A percentile compares a stretch with the other conserved stretches of the same genome.
Conservation (phyloP, 2,329 filamentous ascomycete genomes). For the Penicillium olsonii region DNA sequence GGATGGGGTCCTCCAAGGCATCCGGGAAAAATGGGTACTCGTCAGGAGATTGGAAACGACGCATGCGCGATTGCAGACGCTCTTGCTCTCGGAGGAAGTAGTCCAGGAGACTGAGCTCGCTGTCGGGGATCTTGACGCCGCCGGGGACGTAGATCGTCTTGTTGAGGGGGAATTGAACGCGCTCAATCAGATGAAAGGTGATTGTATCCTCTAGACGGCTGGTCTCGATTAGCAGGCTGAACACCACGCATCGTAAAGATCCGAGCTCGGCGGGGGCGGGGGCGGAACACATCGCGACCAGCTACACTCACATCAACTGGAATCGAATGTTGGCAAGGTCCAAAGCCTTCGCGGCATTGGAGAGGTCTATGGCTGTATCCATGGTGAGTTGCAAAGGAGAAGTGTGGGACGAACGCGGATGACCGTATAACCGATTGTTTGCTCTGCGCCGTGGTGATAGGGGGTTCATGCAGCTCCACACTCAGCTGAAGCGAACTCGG, state of each 20-base stretch:
- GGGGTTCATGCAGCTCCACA: neutral
- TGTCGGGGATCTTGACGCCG: conserved; percentile 75
- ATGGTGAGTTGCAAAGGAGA: conserved; percentile 51
- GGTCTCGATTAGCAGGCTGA: conserved; percentile 12
- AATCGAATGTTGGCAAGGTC: conserved; percentile 91
- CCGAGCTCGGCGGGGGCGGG: conserved; percentile 13
- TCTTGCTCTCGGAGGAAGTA: conserved; percentile 93
- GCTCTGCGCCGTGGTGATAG: neutral
- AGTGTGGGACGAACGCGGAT: too few relatives aligned
- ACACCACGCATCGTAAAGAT: neutral
- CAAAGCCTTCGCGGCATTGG: conserved; percentile 78
- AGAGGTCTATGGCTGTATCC: conserved; percentile 88
- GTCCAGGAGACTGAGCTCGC: conserved; percentile 80
- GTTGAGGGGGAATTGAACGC: conserved; percentile 96
- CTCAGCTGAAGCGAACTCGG: too few relatives aligned
- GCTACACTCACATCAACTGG: conserved; percentile 74
- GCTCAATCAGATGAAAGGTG: conserved; percentile 93
- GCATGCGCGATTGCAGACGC: conserved; percentile 85
- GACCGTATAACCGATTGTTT: neutral
- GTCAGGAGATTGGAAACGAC: conserved; percentile 93
- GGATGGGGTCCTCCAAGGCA: conserved; percentile 74
- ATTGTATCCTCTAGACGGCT: conserved; percentile 98
- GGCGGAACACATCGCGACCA: neutral
- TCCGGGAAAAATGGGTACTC: conserved; percentile 96
- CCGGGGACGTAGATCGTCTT: conserved; percentile 79